These are phyloP conservation scores for Massarina eburnea DNA, from an alignment of 2,329 filamentous ascomycete species.

Conservation along the genomic window DNA sequence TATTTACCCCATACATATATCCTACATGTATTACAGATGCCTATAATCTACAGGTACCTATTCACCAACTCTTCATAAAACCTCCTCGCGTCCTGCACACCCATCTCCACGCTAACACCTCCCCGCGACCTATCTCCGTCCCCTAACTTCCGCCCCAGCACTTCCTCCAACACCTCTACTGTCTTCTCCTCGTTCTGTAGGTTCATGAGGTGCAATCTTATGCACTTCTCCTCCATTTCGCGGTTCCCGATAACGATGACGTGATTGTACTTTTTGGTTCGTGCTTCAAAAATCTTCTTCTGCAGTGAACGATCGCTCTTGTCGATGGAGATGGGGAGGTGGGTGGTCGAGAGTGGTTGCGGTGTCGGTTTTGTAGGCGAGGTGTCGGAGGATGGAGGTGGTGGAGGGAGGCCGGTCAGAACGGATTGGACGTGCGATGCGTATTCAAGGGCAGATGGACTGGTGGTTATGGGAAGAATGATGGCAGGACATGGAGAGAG, in stretches of 20 bases:
- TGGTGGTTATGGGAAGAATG: slow-evolving; percentile 71
- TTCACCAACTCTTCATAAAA: slow-evolving; percentile 35
- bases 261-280: slow-evolving; percentile 69
- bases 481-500: slow-evolving; percentile 77
- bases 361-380: slow-evolving; percentile 30
- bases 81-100: slow-evolving; percentile 21
- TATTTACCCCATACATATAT: too few relatives aligned
- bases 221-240: slow-evolving; percentile 27
- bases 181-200: slow-evolving; percentile 39
- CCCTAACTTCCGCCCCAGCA: slow-evolving; percentile 13
- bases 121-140: slow-evolving; percentile 18
- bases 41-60: slow-evolving; percentile 24
- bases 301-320: slow-evolving; percentile 62
- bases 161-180: slow-evolving; percentile 39
- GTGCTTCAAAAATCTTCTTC: slow-evolving; percentile 74
- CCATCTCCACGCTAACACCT: slow-evolving; percentile 16
- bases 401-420: slow-evolving; percentile 29
- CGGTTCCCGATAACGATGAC: slow-evolving; percentile 68
- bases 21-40: slow-evolving; percentile 1
- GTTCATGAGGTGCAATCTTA: slow-evolving; percentile 38
- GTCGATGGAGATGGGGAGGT: slow-evolving; percentile 72
- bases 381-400: slow-evolving; percentile 13
- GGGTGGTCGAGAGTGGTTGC: slow-evolving; percentile 56
- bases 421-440: slow-evolving; percentile 45
- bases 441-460: slow-evolving; percentile 54